Evolutionary conservation across 1,284 basidiomycete genomes (phyloP).

Genomic region (Tremellales sp.): DNA sequence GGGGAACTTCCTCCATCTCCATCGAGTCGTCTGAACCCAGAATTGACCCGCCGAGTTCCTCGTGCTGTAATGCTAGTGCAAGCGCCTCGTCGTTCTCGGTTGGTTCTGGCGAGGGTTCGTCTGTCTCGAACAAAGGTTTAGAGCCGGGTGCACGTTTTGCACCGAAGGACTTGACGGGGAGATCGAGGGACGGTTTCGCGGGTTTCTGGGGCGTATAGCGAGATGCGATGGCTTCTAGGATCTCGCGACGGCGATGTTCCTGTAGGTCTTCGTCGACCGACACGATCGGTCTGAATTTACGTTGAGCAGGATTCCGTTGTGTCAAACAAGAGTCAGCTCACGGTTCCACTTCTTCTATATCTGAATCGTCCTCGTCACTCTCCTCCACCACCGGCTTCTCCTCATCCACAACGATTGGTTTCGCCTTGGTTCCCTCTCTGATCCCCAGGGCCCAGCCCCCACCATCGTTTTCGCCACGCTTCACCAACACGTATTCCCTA

Average conservation of each 20-base stretch:
- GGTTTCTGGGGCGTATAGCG: slow-evolving; percentile 56
- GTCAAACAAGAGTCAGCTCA: slow-evolving; percentile 45
- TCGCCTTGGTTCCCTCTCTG: slow-evolving; percentile 67
- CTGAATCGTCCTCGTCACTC: slow-evolving; percentile 24
- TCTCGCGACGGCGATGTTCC: slow-evolving; percentile 62
- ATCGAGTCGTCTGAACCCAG: slow-evolving; percentile 25
- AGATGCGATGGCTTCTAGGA: slow-evolving; percentile 61
- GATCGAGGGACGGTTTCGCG: slow-evolving; percentile 26
- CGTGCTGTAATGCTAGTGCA: slow-evolving; percentile 44
- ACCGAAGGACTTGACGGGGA: slow-evolving; percentile 37
- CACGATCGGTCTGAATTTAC: slow-evolving; percentile 4
- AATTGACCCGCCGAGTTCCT: slow-evolving; percentile 39
- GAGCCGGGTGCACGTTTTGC: slow-evolving; percentile 25
- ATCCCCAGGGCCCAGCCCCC: slow-evolving; percentile 95
- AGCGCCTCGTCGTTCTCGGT: slow-evolving; percentile 45
- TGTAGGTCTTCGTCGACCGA: slow-evolving; percentile 62
- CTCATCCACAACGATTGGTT: slow-evolving; percentile 72
- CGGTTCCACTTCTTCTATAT: slow-evolving; percentile 66
- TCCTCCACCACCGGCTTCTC: slow-evolving; percentile 21
- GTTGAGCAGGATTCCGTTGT: background rate
- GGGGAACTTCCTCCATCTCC: slow-evolving; percentile 31
- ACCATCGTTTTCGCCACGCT: slow-evolving; percentile 70
- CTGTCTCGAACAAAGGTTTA: slow-evolving; percentile 58
- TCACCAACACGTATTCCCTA: slow-evolving; percentile 86
- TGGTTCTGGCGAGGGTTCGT: slow-evolving; percentile 52